These are phyloP conservation scores for Penicillium goetzii DNA, from an alignment of 495 filamentous ascomycete species.

Conservation along the genomic window DNA sequence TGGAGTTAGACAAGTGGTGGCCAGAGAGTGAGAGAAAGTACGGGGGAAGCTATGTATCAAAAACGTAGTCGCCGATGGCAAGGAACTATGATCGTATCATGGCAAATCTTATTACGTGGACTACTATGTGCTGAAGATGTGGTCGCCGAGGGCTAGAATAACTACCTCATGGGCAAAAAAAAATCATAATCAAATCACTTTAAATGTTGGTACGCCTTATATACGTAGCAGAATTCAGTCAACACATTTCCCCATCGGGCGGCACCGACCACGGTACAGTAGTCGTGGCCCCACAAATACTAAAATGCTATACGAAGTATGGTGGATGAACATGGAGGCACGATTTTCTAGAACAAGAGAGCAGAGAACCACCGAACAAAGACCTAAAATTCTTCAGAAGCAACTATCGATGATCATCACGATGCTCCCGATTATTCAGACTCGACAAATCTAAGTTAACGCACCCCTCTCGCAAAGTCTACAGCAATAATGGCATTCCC, in stretches of 20 bases:
- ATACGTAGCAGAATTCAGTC: not conserved
- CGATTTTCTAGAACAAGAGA: not conserved
- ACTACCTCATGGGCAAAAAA: not conserved
- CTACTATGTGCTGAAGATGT: not conserved
- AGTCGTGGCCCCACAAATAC: not conserved
- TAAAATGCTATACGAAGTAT: not conserved
- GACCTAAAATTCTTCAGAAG: not conserved
- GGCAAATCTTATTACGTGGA: not conserved
- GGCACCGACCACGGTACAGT: not conserved
- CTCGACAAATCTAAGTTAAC: not conserved
- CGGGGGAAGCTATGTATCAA: not conserved
- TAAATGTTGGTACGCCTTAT: not conserved
- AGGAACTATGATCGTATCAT: not conserved
- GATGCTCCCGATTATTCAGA: not conserved
- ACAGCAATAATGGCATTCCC: not conserved
- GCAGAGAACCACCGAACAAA: not conserved
- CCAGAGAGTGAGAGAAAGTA: not conserved
- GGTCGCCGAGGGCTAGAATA: not conserved
- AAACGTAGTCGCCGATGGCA: not conserved
- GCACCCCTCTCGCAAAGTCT: not conserved
- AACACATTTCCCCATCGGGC: not conserved
- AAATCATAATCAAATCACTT: not conserved
- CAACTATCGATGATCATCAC: not conserved
- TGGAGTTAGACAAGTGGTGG: slow-evolving; percentile 4
- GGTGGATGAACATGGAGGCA: not conserved